A percentile compares a stretch with the other conserved stretches of the same genome.
Conservation (phyloP, 2,329 filamentous ascomycete species). For the Cercospora citrullina region DNA sequence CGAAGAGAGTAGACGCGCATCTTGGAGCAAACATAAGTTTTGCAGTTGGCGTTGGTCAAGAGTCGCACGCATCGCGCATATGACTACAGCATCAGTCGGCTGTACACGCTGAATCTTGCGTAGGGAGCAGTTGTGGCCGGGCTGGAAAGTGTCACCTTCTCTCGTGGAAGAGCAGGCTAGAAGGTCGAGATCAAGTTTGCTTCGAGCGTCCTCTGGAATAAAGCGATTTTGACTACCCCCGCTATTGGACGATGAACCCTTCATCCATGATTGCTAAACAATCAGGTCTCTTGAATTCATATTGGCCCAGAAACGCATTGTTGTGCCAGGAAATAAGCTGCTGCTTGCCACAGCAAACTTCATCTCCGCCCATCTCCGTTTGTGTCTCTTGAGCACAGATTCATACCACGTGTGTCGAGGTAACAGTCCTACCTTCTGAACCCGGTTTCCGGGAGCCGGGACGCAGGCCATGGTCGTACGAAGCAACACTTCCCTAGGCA, state of each 20-base stretch:
- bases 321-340: not conserved
- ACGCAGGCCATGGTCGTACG: not conserved
- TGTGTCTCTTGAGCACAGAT: not conserved
- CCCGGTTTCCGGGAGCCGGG: not conserved
- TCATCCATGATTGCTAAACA: not conserved
- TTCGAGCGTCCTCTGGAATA: not conserved
- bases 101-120: no score
- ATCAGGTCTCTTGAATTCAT: not conserved
- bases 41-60: no score
- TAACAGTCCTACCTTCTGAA: not conserved
- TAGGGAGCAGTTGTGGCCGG: no score
- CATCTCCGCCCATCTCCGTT: not conserved
- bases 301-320: not conserved
- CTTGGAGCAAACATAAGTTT: no score
- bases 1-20: no score
- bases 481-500: not conserved
- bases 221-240: not conserved
- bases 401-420: not conserved
- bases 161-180: no score
- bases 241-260: not conserved
- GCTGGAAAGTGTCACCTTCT: no score
- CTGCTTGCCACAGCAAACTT: not conserved
- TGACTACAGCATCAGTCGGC: no score
- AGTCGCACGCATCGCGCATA: no score
- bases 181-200: not conserved